These are phyloP conservation scores for Chlorella sp. DNA, from an alignment of 139 green algal species.

Conservation along the genomic window DNA sequence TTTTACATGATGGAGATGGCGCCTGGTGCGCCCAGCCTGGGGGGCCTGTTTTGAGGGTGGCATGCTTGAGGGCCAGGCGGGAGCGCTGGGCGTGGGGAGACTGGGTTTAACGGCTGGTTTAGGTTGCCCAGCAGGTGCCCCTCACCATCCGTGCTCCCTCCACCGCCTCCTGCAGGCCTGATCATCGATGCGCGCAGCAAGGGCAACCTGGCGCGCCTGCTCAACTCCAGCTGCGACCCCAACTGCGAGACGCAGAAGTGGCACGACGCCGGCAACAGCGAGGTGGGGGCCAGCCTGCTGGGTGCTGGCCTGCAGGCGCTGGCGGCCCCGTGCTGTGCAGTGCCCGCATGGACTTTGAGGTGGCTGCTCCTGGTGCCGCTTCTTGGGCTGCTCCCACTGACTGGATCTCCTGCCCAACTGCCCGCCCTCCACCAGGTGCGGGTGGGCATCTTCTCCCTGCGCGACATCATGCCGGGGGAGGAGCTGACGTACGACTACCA, in stretches of 20 bases:
- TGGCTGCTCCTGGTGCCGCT: too few species aligned
- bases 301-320: background rate
- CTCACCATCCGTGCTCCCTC: background rate
- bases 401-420: background rate
- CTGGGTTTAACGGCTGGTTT: too few species aligned
- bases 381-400: background rate
- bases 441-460: slow-evolving; percentile 60
- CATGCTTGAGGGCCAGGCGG: too few species aligned
- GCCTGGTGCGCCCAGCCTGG: slow-evolving; percentile 20
- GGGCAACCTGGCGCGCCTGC: slow-evolving; percentile 79
- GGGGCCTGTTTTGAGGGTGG: background rate
- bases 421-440: slow-evolving; percentile 30
- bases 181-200: slow-evolving; percentile 85
- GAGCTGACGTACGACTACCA: slow-evolving; percentile 92
- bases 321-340: slow-evolving; percentile 1
- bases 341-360: background rate
- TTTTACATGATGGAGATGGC: slow-evolving; percentile 93
- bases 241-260: slow-evolving; percentile 93
- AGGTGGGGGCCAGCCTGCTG: slow-evolving; percentile 16
- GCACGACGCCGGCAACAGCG: slow-evolving; percentile 66
- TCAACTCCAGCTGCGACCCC: slow-evolving; percentile 89
- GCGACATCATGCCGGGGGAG: slow-evolving; percentile 68
- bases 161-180: slow-evolving; percentile 37
- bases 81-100: too few species aligned
- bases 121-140: too few species aligned